Evolutionary conservation across 2,329 filamentous ascomycete genomes (phyloP), one percentile per base, ranked within the genome.

Genomic region (Aspergillus ochraceus): DNA sequence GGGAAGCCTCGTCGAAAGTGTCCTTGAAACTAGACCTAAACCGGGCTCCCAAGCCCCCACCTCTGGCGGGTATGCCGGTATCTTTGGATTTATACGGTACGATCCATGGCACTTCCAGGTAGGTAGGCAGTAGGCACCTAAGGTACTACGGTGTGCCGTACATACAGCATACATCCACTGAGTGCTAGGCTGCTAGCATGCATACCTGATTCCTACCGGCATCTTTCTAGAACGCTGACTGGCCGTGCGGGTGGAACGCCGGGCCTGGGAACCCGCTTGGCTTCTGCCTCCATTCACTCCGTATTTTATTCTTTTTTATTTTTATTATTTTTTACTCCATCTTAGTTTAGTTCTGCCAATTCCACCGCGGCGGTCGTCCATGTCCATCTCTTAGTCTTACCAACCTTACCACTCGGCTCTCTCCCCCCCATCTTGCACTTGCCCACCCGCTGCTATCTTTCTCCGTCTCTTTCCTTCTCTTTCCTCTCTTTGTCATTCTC

Each of bases 11-110:
- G 11, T 36, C 32, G 32, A 11, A 36, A 36, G 32, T 12, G 1
- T 20, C 42, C 42, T 53, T 20, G 19, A 24, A 50, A 19, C 55
- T 58, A 58, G 45, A 11, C 55, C 50, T n/a, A 19, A 53, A n/a
- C 49, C 14, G 49, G n/a, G 42, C 19, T n/a, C 14, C 49, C 8
- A 14, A 36, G 32, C 32, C 32, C 60, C 58, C 56, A 49, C 54
- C 26, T 10, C 47, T 52, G 55, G 60, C 54, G 60, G 60, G 58
- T 62, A 62, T 57, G 60, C 60, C 60, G 60, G 60, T 58, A 58
- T 46, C 17, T 46, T 46, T 46, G 17, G 42, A 9, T 19, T 20
- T n/a, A 6, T 29, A 29, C 26, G 8, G 8, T 29, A 29, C 26
- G 26, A 29, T 29, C 26, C 26, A 29, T 29, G 26, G 26, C 9